Conservation (phyloP, 1,284 basidiomycete genomes). For the Austroboletus novae-zelandiae region DNA sequence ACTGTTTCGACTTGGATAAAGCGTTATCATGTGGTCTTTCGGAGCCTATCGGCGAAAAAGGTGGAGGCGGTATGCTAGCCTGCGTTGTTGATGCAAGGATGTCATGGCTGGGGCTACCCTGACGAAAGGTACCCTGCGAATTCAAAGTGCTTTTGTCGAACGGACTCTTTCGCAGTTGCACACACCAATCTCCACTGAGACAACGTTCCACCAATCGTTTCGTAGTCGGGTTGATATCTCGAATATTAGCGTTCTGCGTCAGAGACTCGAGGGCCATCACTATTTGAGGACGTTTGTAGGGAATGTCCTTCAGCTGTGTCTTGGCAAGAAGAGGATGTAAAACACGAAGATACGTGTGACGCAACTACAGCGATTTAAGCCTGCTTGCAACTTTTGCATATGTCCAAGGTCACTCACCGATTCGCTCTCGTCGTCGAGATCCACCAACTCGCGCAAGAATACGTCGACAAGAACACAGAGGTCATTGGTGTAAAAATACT, state of each 20-base stretch:
- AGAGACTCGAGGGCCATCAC: conserved; percentile 81
- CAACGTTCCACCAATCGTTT: conserved; percentile 91
- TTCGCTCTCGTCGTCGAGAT: conserved; percentile 92
- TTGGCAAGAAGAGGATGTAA: conserved; percentile 93
- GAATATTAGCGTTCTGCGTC: conserved; percentile 70
- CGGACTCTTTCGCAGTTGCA: conserved; percentile 48
- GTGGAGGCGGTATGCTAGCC: conserved; percentile 18
- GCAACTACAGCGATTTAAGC: conserved; percentile 55
- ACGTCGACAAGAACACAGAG: conserved; percentile 95
- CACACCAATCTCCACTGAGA: conserved; percentile 85
- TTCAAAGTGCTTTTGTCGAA: conserved; percentile 31
- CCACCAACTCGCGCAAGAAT: conserved; percentile 87
- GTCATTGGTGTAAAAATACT: conserved; percentile 99
- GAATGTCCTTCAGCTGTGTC: conserved; percentile 82
- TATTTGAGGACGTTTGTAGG: conserved; percentile 93
- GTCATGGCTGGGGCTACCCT: conserved; percentile 44
- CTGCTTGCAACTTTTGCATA: neutral
- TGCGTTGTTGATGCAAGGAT: conserved; percentile 37
- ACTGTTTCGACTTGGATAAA: conserved; percentile 36
- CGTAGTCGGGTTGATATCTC: conserved; percentile 84
- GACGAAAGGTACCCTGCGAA: conserved; percentile 27
- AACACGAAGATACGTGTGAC: conserved; percentile 96
- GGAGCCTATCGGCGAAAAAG: conserved; percentile 26
- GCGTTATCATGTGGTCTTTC: conserved; percentile 28
- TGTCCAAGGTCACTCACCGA: conserved; percentile 56